A percentile compares a stretch with the other conserved stretches of the same genome.
Evolutionary conservation across 148 eudicot species (phyloP).

Genomic region (Heliosperma pusillum): DNA sequence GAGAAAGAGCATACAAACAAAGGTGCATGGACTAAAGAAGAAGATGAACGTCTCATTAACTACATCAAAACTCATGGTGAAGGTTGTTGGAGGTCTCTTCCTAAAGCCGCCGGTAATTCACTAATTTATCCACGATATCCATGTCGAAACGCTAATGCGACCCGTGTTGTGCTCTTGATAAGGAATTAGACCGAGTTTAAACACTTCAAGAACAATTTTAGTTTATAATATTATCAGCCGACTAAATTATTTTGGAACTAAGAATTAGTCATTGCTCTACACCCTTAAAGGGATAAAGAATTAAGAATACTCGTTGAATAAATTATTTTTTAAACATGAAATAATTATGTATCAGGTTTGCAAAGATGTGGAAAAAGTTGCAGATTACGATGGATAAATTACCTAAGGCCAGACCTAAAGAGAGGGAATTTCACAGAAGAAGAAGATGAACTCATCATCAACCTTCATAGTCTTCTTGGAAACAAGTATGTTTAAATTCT

Average conservation of each 20-base stretch:
- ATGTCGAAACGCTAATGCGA: no score
- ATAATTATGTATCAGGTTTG: slow-evolving; percentile 24
- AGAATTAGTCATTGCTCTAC: not conserved
- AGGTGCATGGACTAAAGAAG: slow-evolving; percentile 61
- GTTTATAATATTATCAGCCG: not conserved
- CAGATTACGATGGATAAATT: slow-evolving; percentile 49
- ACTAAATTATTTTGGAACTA: not conserved
- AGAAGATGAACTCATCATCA: slow-evolving; percentile 49
- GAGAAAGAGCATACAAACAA: slow-evolving; percentile 52
- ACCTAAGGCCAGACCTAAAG: slow-evolving; percentile 48
- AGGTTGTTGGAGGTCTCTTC: slow-evolving; percentile 59
- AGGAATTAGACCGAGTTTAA: no score
- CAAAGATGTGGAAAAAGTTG: slow-evolving; percentile 53
- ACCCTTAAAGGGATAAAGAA: no score
- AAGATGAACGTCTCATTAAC: slow-evolving; percentile 44
- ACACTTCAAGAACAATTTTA: not conserved
- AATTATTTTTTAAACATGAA: not conserved
- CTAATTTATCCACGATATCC: not conserved
- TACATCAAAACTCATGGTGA: slow-evolving; percentile 50
- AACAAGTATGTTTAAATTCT: slow-evolving; percentile 29
- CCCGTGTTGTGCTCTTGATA: no score
- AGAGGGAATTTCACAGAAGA: slow-evolving; percentile 42
- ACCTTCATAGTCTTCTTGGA: slow-evolving; percentile 41
- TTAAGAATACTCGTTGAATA: no score
- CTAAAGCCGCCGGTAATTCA: slow-evolving; percentile 42